A percentile compares a stretch with the other conserved stretches of the same genome.
Conservation (phyloP, 768 basidiomycete genomes). For the Serendipita sp. region DNA sequence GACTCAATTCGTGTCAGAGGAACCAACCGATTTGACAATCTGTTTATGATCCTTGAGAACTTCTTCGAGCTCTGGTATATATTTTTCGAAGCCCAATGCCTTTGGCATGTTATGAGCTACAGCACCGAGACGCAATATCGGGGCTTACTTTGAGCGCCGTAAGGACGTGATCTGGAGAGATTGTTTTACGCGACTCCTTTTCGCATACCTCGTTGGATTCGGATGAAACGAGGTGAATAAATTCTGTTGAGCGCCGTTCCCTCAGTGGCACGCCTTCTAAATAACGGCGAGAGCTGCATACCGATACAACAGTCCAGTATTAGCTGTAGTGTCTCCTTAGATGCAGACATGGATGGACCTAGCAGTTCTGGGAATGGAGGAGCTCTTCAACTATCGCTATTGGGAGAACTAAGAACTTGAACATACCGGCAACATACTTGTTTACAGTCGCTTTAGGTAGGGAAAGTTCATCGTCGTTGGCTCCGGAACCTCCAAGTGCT, state of each 20-base stretch:
- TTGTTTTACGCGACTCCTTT: conserved; percentile 96
- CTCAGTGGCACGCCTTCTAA: background rate
- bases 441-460: conserved; percentile 94
- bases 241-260: conserved; percentile 42
- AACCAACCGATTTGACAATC: background rate
- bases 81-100: conserved; percentile 86
- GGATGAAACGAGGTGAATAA: conserved; percentile 92
- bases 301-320: conserved; percentile 99
- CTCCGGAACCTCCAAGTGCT: conserved; percentile 39
- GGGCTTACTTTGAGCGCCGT: conserved; percentile 63
- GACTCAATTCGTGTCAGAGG: background rate
- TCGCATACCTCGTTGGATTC: conserved; percentile 98
- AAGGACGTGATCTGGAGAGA: conserved; percentile 94
- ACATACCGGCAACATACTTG: conserved; percentile 83
- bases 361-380: conserved; percentile 50
- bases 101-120: conserved; percentile 18
- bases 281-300: conserved; percentile 21
- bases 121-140: background rate
- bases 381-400: conserved; percentile 6
- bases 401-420: background rate
- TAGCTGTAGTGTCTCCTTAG: conserved; percentile 92
- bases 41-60: conserved; percentile 94
- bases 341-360: conserved; percentile 70
- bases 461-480: conserved; percentile 81
- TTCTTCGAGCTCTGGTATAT: conserved; percentile 78